Evolutionary conservation across 306 rosid species (phyloP).

Genomic region (Glycine soja): DNA sequence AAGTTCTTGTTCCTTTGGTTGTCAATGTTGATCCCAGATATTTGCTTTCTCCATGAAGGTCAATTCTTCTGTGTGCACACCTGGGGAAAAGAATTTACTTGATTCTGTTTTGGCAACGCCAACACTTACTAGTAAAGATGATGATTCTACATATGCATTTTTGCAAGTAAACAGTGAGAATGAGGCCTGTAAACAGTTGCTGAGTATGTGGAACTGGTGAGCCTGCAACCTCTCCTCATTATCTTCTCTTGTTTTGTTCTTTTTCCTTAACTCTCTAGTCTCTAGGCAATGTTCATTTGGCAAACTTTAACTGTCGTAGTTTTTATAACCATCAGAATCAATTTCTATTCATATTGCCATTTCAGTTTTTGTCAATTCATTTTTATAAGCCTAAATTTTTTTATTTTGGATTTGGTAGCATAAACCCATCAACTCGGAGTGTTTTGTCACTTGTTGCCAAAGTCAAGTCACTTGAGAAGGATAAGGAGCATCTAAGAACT

Average conservation of each 20-base stretch:
- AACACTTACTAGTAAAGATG: constrained; percentile 53
- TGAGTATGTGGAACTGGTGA: constrained; percentile 80
- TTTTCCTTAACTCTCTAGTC: not conserved
- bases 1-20: constrained; percentile 35
- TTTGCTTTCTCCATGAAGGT: constrained; percentile 56
- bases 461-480: constrained; percentile 72
- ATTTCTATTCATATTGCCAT: constrained; percentile 14
- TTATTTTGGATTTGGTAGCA: constrained; percentile 56
- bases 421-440: constrained; percentile 70
- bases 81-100: constrained; percentile 64
- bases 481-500: constrained; percentile 74
- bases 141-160: constrained; percentile 61
- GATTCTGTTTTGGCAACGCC: constrained; percentile 64
- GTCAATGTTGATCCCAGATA: constrained; percentile 34
- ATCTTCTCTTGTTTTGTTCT: not conserved
- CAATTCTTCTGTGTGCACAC: constrained; percentile 50
- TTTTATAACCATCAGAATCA: not conserved
- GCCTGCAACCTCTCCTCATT: constrained; percentile 24
- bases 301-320: constrained; percentile 4
- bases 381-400: not conserved
- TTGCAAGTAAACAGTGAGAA: constrained; percentile 66
- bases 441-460: constrained; percentile 73
- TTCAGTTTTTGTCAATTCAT: constrained; percentile 19
- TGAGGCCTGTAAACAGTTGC: constrained; percentile 67
- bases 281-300: constrained; percentile 2